Conservation (phyloP, 495 filamentous ascomycete genomes). For the Talaromyces liani region DNA sequence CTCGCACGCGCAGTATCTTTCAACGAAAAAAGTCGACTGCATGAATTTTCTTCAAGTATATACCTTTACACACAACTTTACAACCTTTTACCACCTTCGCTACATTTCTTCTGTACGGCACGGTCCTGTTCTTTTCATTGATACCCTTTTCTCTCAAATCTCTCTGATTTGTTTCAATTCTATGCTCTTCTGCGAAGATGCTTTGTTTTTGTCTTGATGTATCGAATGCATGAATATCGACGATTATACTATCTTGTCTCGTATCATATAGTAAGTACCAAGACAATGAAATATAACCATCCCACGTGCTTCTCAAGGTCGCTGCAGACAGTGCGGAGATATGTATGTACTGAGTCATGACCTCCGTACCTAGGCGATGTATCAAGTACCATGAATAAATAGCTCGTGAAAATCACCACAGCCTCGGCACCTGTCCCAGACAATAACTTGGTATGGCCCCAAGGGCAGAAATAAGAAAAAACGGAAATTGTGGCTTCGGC, state of each 20-base stretch:
- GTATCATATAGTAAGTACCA: not conserved
- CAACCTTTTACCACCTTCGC: not conserved
- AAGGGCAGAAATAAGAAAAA: not conserved
- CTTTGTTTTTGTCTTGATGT: not conserved
- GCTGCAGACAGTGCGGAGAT: no score
- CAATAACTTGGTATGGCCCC: no score
- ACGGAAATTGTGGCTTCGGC: not conserved
- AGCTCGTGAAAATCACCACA: not conserved
- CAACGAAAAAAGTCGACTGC: conserved; percentile 50
- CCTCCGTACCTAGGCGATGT: not conserved
- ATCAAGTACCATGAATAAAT: not conserved
- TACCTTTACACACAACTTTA: not conserved
- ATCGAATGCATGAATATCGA: not conserved
- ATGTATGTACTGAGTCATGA: no score
- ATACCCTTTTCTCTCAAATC: conserved; percentile 1
- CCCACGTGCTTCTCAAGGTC: not conserved
- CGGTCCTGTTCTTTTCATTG: conserved; percentile 4
- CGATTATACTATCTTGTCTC: not conserved
- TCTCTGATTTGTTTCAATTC: not conserved
- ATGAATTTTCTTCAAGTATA: not conserved
- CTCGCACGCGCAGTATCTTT: conserved; percentile 59
- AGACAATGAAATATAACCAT: not conserved
- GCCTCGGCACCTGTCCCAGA: not conserved
- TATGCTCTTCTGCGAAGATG: conserved; percentile 8
- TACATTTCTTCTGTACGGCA: not conserved